A percentile compares a stretch with the other conserved stretches of the same genome.
These are phyloP conservation scores for Huiozyma sinensis DNA, from an alignment of 805 yeast species.

Conservation along the genomic window DNA sequence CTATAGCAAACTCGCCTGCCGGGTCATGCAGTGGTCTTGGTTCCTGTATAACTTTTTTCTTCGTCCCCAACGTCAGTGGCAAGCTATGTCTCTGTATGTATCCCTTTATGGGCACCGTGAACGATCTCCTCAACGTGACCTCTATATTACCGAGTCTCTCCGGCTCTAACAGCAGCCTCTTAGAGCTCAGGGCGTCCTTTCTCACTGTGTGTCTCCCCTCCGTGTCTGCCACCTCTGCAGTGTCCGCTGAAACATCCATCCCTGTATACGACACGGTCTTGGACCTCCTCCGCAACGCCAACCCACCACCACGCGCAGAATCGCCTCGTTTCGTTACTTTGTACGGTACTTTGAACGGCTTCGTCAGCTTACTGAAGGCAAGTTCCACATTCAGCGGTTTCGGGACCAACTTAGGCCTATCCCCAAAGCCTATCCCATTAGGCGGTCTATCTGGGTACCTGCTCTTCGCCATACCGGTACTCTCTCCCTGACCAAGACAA, in stretches of 20 bases:
- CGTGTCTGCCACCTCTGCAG: conserved; percentile 15
- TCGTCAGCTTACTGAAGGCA: conserved; percentile 41
- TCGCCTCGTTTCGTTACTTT: conserved; percentile 9
- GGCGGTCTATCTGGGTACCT: conserved; percentile 34
- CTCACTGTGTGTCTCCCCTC: conserved; percentile 8
- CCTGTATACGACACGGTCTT: conserved; percentile 32
- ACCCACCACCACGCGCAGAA: background rate
- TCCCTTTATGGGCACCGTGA: conserved; percentile 50
- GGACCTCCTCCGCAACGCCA: conserved; percentile 22
- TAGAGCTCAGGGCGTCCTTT: conserved; percentile 52
- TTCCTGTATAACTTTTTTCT: conserved; percentile 54
- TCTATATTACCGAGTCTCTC: conserved; percentile 29
- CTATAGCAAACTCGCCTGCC: conserved; percentile 83
- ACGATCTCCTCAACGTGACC: conserved; percentile 35
- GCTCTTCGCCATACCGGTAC: conserved; percentile 26
- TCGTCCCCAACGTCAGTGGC: conserved; percentile 81
- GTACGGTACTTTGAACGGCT: conserved; percentile 64
- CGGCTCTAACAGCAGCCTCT: conserved; percentile 37
- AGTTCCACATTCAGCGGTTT: conserved; percentile 45
- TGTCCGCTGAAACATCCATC: conserved; percentile 25
- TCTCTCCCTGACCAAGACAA: no score
- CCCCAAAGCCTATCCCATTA: conserved; percentile 55
- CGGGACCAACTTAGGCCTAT: conserved; percentile 48
- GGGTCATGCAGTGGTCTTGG: conserved; percentile 96
- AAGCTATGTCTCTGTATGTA: conserved; percentile 32